These are phyloP conservation scores for Lentinula sp. DNA, from an alignment of 768 basidiomycete genomes.

Conservation along the genomic window DNA sequence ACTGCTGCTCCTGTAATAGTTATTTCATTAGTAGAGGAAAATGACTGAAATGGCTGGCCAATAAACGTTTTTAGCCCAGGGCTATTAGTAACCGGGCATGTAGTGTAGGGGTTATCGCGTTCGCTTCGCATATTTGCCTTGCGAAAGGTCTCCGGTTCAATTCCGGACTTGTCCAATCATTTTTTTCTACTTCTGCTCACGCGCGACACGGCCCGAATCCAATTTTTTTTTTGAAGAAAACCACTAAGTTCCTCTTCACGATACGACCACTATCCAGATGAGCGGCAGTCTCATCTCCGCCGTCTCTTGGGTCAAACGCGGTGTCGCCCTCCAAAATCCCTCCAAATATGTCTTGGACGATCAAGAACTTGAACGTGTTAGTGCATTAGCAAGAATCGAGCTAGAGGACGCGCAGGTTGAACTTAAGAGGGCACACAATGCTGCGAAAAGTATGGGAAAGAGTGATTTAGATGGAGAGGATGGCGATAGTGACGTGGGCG, in stretches of 20 bases:
- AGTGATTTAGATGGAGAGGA: slow-evolving; percentile 63
- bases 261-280: slow-evolving; percentile 29
- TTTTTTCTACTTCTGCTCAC: background rate
- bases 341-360: slow-evolving; percentile 88
- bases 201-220: no score
- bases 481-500: slow-evolving; percentile 36
- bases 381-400: slow-evolving; percentile 78
- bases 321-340: slow-evolving; percentile 70
- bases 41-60: no score
- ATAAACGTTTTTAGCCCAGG: no score
- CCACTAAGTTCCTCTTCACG: no score
- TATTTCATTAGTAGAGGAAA: no score
- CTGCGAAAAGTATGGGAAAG: slow-evolving; percentile 64
- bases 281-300: slow-evolving; percentile 54
- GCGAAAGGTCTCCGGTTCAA: slow-evolving; percentile 9
- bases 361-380: slow-evolving; percentile 83
- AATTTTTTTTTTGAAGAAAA: no score
- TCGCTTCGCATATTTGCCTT: slow-evolving; percentile 3
- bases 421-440: slow-evolving; percentile 75
- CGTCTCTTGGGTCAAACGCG: slow-evolving; percentile 77
- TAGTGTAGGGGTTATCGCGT: slow-evolving; percentile 8
- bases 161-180: slow-evolving; percentile 4
- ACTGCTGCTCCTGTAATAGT: no score
- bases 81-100: no score
- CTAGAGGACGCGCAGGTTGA: slow-evolving; percentile 87